Base-by-base conservation (phyloP, 1,284 basidiomycete genomes). In the Heterobasidion annosum region DNA sequence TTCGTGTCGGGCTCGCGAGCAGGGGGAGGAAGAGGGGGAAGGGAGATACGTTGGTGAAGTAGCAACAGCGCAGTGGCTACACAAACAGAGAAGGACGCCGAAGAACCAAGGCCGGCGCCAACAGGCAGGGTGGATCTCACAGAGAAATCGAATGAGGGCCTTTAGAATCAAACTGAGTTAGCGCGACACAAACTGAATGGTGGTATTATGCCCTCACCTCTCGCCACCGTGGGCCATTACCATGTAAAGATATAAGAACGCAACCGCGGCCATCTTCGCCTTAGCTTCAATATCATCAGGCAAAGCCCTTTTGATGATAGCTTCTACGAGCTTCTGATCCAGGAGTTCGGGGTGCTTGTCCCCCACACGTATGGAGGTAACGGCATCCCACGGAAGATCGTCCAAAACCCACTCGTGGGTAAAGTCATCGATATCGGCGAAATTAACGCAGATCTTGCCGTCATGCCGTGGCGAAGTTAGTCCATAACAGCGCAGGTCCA, bases 241-340 rank as follows among this genome's bases (percentile, higher is more conserved):
- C 85, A 98, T 90, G 75, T 96, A 98, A 56, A 98, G 75, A 72
- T 99, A 98, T 59, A 99, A 74, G 78, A 98, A 98, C 3, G 93
- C 88, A 32, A 93, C 70, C 53, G 81, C 76, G 6, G 93, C 92
- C 16, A 77, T 79, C 53, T 82, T 76, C 9, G 85, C 83, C 57
- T 40, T 40, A 34, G 73, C 68, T 51, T 74, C 67, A 51, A 72
- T 70, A 32, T 75, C 67, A 34, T 70, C 68, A 8, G 74, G 72
- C 53, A 91, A 65, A 18, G 78, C 78, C 9, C 74, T 73, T 52
- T 74, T 64, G 48, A 72, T 74, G 56, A 95, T 81, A 8, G 86
- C 85, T 37, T 85, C 79, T 12, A 93, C 71, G 40, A 95, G 76
- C 50, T 73, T 73, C 55, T 81, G 73, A 70, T 94, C 87, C 33